Percentiles rank a stretch among this genome's conserved stretches.
Conservation (phyloP, 306 rosid species). For the Potentilla sterilis region DNA sequence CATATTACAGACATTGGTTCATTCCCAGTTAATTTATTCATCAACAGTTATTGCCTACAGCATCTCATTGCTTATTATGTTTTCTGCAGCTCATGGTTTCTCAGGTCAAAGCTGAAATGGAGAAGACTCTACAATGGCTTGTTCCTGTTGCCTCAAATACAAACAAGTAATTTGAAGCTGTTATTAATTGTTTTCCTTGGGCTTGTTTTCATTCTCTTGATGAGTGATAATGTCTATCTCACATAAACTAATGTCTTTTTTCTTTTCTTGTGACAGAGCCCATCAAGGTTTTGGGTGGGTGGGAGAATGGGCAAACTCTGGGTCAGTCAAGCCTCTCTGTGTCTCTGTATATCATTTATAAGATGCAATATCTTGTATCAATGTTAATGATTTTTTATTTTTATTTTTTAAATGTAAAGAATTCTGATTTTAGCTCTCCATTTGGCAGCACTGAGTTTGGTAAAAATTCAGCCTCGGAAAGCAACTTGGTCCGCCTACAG, state of each 20-base stretch:
- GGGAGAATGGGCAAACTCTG: slow-evolving; percentile 92
- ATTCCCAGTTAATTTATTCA: slow-evolving; percentile 13
- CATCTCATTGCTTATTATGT: slow-evolving; percentile 1
- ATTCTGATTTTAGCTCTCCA: slow-evolving; percentile 9
- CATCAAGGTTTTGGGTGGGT: slow-evolving; percentile 96
- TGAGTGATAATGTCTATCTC: neutral
- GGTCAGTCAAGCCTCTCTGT: slow-evolving; percentile 44
- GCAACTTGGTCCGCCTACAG: slow-evolving; percentile 62
- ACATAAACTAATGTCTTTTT: neutral
- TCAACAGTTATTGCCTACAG: neutral
- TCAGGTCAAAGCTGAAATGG: slow-evolving; percentile 68
- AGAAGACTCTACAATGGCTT: slow-evolving; percentile 76
- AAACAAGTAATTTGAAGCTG: slow-evolving; percentile 43
- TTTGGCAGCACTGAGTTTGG: slow-evolving; percentile 62
- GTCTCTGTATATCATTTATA: neutral
- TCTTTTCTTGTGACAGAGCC: slow-evolving; percentile 52
- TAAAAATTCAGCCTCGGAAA: slow-evolving; percentile 36
- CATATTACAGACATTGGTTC: slow-evolving; percentile 5
- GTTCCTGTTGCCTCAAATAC: slow-evolving; percentile 80
- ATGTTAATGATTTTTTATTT: neutral
- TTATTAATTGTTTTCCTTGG: neutral
- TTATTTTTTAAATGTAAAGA: neutral
- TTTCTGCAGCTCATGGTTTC: slow-evolving; percentile 57
- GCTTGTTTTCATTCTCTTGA: slow-evolving; percentile 3
- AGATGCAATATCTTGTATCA: neutral